phyloP scores from a whole-genome alignment of 2,329 filamentous ascomycete genomes.

The Periconia macrospinosa region DNA sequence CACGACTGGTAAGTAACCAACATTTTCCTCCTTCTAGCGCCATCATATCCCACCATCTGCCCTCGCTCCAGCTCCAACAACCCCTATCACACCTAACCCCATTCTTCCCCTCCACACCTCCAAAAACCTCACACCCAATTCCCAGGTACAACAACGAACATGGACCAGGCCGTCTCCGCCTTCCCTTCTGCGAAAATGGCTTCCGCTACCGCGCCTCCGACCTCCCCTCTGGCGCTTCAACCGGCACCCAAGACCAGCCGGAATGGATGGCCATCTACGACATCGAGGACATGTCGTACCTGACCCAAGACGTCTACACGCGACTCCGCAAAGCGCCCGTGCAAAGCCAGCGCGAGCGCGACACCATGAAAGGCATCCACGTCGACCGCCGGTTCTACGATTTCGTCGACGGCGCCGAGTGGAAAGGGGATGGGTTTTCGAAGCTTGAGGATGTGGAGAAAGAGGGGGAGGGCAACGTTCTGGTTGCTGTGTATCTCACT shows the following conservation, averaged over 20 bases:
- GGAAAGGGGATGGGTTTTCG: slow-evolving; percentile 59
- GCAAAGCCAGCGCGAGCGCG: slow-evolving; percentile 62
- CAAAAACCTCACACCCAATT: neutral
- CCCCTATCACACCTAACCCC: neutral
- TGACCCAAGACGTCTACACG: slow-evolving; percentile 72
- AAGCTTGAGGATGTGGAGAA: slow-evolving; percentile 63
- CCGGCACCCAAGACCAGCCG: slow-evolving; percentile 52
- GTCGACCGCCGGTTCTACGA: slow-evolving; percentile 75
- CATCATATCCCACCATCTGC: slow-evolving; percentile 17
- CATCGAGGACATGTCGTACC: slow-evolving; percentile 70
- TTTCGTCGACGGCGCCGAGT: slow-evolving; percentile 56
- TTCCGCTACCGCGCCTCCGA: slow-evolving; percentile 76
- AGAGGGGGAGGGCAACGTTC: slow-evolving; percentile 56
- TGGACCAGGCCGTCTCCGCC: slow-evolving; percentile 75
- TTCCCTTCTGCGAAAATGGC: slow-evolving; percentile 75
- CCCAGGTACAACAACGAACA: slow-evolving; percentile 82
- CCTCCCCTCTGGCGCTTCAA: slow-evolving; percentile 28
- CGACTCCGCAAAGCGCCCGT: slow-evolving; percentile 60
- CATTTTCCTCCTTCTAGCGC: slow-evolving; percentile 12
- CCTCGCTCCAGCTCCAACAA: slow-evolving; percentile 52
- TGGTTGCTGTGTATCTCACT: slow-evolving; percentile 64
- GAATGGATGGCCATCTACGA: slow-evolving; percentile 83
- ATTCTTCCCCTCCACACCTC: neutral
- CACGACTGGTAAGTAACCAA: slow-evolving; percentile 61
- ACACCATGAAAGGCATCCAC: slow-evolving; percentile 65